Evolutionary conservation across 345 rosid species (phyloP).

Genomic region (Eucalyptus pauciflora): DNA sequence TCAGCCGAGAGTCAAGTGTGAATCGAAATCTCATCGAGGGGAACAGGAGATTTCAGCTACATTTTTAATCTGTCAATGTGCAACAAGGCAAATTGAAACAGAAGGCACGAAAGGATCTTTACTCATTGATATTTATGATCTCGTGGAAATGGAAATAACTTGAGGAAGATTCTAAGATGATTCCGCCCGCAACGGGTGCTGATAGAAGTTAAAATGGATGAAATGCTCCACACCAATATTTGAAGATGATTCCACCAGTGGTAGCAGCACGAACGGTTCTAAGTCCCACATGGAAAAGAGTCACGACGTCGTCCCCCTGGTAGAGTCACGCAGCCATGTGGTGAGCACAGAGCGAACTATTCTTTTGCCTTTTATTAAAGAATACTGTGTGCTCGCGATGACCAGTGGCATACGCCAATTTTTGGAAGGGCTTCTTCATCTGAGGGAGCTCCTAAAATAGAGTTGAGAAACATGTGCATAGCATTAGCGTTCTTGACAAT

Average conservation of each 20-base stretch:
- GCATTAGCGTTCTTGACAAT: too few relatives aligned
- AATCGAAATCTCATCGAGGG: background rate
- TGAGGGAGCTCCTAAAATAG: background rate
- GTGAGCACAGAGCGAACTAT: conserved; percentile 2
- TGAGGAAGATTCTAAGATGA: background rate
- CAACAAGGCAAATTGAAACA: background rate
- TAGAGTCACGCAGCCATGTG: background rate
- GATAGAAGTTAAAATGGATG: background rate
- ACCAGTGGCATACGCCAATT: conserved; percentile 2
- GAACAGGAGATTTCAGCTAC: background rate
- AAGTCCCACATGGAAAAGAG: background rate
- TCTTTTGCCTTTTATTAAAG: conserved; percentile 45
- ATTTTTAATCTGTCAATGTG: background rate
- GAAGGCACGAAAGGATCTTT: background rate
- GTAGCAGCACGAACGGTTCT: background rate
- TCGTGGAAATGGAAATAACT: background rate
- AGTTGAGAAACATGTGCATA: background rate
- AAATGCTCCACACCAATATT: background rate
- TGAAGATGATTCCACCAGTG: background rate
- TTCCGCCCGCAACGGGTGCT: background rate
- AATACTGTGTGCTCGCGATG: conserved; percentile 21
- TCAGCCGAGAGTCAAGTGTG: background rate
- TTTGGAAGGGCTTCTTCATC: background rate
- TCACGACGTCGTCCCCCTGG: background rate
- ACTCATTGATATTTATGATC: background rate